Base-by-base conservation (phyloP, 2,329 filamentous ascomycete species). In the Fusarium algeriense region DNA sequence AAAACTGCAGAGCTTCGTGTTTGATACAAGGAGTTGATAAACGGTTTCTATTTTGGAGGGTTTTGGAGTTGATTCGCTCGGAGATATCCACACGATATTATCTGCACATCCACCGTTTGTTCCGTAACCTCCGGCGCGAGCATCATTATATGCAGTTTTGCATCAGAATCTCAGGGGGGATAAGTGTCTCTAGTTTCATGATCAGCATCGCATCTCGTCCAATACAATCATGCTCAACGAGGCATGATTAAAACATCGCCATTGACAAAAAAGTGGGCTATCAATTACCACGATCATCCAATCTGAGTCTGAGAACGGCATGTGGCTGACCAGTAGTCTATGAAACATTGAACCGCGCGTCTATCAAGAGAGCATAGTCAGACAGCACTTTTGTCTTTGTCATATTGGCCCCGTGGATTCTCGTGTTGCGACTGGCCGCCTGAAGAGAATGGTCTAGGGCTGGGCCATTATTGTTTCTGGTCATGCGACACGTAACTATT, bases 111-210 rank as follows among this genome's bases (percentile, higher is more conserved):
- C 60, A 48, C 56, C 56, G 45, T 59, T 34, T 30, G 52, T 57
- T 46, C 65, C 50, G 57, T 30, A 15, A 55, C 61, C 26, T 69
- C 41, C 45, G 64, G 32, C 56, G 67, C 38, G 58, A n/a, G 38
- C 64, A 62, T 71, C 49, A 49, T 58, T 72, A 62, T 72, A 60
- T 57, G 55, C 69, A 69, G 57, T 71, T 70, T 65, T 63, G 56
- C 63, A 49, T 73, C 69, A 61, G 59, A 48, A 41, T 53, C 26
- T 64, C 56, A 73, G 64, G 64, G 66, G 66, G 63, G 56, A 55
- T 64, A 52, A 30, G 40, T 35, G 48, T 58, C 52, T 45, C 23
- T 66, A 60, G 61, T 66, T 35, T 19, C 38, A 43, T 38, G 53
- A 66, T 66, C 61, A 26, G 17, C 46, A 32, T 35, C 9, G 26